These are phyloP conservation scores for Agrocybe praecox DNA, from an alignment of 768 basidiomycete genomes.

Conservation along the genomic window DNA sequence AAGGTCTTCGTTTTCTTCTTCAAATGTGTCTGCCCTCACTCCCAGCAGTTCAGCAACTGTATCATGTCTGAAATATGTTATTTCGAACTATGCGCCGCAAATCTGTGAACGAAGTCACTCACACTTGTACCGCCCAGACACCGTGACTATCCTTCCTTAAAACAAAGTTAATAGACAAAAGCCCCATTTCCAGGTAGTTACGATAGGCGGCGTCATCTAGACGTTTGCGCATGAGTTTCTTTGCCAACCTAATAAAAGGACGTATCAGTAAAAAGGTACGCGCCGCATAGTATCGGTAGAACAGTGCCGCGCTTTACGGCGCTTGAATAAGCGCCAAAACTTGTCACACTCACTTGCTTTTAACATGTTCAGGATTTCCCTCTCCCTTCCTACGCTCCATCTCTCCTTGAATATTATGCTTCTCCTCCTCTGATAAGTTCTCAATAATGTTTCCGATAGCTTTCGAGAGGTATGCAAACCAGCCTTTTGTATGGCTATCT, in stretches of 20 bases:
- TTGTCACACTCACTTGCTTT: not conserved
- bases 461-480: not conserved
- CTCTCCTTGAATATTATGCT: not conserved
- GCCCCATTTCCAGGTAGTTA: not conserved
- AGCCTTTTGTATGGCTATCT: not conserved
- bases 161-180: not conserved
- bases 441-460: not conserved
- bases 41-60: not conserved
- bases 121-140: not conserved
- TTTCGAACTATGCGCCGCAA: not conserved
- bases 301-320: too few species aligned
- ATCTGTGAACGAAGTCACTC: not conserved
- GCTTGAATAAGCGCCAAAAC: too few species aligned
- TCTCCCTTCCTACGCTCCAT: not conserved
- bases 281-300: too few species aligned
- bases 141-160: not conserved
- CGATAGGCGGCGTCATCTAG: not conserved
- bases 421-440: not conserved
- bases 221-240: not conserved
- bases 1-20: not conserved
- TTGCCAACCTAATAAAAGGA: not conserved
- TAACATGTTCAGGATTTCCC: not conserved
- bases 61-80: not conserved
- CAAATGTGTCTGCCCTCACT: not conserved
- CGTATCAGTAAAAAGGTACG: too few species aligned